Base-by-base conservation (phyloP, 352 stramenopile species). In the Phytophthora megakarya region DNA sequence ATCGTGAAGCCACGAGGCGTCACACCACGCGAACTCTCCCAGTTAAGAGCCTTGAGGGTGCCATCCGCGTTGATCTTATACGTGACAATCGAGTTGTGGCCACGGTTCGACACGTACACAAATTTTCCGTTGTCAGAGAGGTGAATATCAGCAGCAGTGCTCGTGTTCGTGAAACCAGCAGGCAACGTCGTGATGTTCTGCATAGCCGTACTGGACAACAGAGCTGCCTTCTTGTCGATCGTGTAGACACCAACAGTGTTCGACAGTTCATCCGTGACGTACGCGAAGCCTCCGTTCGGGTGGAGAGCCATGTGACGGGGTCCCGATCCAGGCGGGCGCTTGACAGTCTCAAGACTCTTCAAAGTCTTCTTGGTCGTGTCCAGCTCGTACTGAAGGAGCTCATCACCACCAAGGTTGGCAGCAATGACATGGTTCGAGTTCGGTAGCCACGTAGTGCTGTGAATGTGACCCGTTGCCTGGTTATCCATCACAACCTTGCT, bases 291-390 rank as follows among this genome's bases (percentile, higher is more conserved):
- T 22, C 64, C 51, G 10, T 61, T 73, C 19, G 78, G 69, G 54
- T 88, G 72, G 22, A 89, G 54, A 3, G 51, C 75, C 73, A 92
- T 82, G 69, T 89, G 80, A 11, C 82, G 76, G 0, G 82, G 82
- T 22, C 82, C 82, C 16, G 80, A 81, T 47, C 80, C 80, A 18
- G 62, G 26, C 0, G 69, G 65, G 1, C 69, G 58, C 42, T 65
- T 61, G 18, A 73, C 40, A 9, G 65, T 54, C 21, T 21, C 44
- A 18, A 66, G 42, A 18, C 54, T 73, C 35, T 71, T 66, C 10
- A 85, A 55, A 19, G 63, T 84, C 57, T 79, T 70, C 25, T 68
- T 77, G 2, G 37, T 57, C 6, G 52, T 37, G 32, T 88, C 54
- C 1, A 90, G 53, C 26, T 65, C 69, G 59, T 74, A 88, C 47